Percentiles rank a stretch among this genome's conserved stretches.
Conservation (phyloP, 352 stramenopile species). For the Thraustotheca clavata region DNA sequence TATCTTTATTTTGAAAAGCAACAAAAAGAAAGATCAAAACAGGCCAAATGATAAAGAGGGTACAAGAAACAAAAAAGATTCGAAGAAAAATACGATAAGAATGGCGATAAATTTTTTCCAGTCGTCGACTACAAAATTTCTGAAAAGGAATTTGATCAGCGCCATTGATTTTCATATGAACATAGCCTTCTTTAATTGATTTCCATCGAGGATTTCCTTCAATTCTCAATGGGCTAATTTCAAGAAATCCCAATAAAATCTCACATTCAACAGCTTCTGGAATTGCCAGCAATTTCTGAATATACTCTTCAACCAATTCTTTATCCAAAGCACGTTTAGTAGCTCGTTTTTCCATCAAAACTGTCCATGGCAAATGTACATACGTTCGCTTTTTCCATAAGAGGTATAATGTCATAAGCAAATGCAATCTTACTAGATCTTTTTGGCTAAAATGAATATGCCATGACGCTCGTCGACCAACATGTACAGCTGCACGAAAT, state of each 20-base stretch:
- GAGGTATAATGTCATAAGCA: constrained; percentile 46
- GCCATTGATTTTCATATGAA: constrained; percentile 85
- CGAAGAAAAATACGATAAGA: constrained; percentile 82
- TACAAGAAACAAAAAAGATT: constrained; percentile 68
- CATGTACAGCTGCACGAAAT: constrained; percentile 62
- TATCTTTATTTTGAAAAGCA: not conserved
- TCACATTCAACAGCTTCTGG: constrained; percentile 66
- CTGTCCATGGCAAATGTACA: constrained; percentile 61
- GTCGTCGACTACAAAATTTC: constrained; percentile 74
- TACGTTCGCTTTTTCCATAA: constrained; percentile 34
- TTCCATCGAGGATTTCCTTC: constrained; percentile 42
- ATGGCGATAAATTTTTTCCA: constrained; percentile 75
- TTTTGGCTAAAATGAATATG: constrained; percentile 84
- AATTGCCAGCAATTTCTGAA: constrained; percentile 48
- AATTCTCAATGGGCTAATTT: constrained; percentile 65
- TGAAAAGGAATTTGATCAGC: constrained; percentile 79
- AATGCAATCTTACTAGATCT: constrained; percentile 64
- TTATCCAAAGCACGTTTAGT: constrained; percentile 57
- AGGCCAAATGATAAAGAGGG: constrained; percentile 77
- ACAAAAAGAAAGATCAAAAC: constrained; percentile 60
- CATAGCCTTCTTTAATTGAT: constrained; percentile 80
- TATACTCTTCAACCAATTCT: constrained; percentile 68
- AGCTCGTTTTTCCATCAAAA: constrained; percentile 73
- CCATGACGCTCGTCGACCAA: constrained; percentile 67
- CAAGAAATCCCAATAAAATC: constrained; percentile 63